Percentiles rank a stretch among this genome's conserved stretches.
phyloP scores from a whole-genome alignment of 2,329 filamentous ascomycete species.

The Xylariaceae sp. region DNA sequence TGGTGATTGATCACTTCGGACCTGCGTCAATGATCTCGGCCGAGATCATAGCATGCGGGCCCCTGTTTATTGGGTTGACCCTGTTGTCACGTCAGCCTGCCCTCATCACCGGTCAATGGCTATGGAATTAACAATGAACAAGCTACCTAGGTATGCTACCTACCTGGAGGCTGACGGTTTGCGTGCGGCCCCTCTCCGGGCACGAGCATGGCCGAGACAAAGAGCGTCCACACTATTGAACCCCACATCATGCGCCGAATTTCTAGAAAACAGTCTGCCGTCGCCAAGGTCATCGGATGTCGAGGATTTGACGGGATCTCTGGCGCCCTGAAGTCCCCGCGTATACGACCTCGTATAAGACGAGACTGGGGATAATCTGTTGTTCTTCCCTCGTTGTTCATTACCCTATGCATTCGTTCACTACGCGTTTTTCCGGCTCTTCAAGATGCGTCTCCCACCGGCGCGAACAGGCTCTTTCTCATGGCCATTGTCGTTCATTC shows the following conservation, averaged over 20 bases:
- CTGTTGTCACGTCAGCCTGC: background rate
- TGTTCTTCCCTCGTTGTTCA: too few species aligned
- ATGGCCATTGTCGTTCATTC: slow-evolving; percentile 1
- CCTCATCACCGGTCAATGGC: background rate
- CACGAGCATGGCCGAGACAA: background rate
- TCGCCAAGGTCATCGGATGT: background rate
- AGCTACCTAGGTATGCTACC: background rate
- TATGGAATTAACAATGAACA: background rate
- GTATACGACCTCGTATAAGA: background rate
- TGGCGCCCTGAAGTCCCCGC: background rate
- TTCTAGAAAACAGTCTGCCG: background rate
- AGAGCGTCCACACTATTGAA: background rate
- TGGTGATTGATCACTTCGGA: slow-evolving; percentile 4
- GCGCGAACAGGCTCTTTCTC: background rate
- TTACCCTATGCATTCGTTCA: background rate
- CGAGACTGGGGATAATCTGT: background rate
- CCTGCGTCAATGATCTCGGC: slow-evolving; percentile 12
- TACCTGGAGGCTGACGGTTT: too few species aligned
- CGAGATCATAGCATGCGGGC: slow-evolving; percentile 12
- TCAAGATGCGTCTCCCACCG: slow-evolving; percentile 3
- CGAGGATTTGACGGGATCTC: background rate
- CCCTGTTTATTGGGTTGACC: background rate
- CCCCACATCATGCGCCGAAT: background rate
- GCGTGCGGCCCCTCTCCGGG: background rate
- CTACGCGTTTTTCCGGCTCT: background rate